Conservation (phyloP, 2,329 filamentous ascomycete species). For the Tolypocladium paradoxum region DNA sequence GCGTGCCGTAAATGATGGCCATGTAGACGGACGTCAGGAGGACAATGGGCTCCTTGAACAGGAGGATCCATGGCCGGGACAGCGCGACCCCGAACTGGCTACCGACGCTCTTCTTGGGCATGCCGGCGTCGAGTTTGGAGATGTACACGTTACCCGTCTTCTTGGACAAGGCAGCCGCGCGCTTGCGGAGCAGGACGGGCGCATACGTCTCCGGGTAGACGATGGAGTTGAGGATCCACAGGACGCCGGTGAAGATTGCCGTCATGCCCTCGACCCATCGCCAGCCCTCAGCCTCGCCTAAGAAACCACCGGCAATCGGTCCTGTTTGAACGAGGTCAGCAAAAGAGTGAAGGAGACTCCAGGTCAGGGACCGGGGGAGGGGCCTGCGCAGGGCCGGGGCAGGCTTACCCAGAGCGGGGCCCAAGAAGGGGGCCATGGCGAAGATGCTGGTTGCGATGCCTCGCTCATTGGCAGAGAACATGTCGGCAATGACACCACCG, state of each 20-base stretch:
- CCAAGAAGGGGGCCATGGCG: conserved; percentile 52
- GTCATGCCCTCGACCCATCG: conserved; percentile 54
- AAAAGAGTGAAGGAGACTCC: not conserved
- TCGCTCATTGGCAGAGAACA: conserved; percentile 43
- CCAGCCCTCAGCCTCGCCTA: conserved; percentile 50
- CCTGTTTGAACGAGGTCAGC: conserved; percentile 17
- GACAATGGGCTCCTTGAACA: conserved; percentile 58
- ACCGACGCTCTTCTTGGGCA: conserved; percentile 29
- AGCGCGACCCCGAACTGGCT: conserved; percentile 45
- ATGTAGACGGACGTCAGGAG: conserved; percentile 53
- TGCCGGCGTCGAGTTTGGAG: conserved; percentile 33
- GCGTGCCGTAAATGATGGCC: conserved; percentile 44
- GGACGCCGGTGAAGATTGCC: conserved; percentile 46
- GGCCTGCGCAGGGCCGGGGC: not conserved
- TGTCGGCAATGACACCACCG: conserved; percentile 53
- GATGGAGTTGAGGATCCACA: conserved; percentile 43
- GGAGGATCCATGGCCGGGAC: conserved; percentile 52
- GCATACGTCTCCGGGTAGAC: conserved; percentile 50
- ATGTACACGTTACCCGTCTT: conserved; percentile 45
- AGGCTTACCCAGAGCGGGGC: conserved; percentile 38
- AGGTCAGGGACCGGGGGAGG: not conserved
- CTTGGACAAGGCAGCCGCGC: conserved; percentile 38
- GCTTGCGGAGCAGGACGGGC: conserved; percentile 42
- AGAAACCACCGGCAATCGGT: conserved; percentile 52
- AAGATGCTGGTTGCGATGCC: conserved; percentile 50